These are phyloP conservation scores for Nothophaeocryptopus gaeumannii DNA, from an alignment of 2,329 filamentous ascomycete genomes.

Conservation along the genomic window DNA sequence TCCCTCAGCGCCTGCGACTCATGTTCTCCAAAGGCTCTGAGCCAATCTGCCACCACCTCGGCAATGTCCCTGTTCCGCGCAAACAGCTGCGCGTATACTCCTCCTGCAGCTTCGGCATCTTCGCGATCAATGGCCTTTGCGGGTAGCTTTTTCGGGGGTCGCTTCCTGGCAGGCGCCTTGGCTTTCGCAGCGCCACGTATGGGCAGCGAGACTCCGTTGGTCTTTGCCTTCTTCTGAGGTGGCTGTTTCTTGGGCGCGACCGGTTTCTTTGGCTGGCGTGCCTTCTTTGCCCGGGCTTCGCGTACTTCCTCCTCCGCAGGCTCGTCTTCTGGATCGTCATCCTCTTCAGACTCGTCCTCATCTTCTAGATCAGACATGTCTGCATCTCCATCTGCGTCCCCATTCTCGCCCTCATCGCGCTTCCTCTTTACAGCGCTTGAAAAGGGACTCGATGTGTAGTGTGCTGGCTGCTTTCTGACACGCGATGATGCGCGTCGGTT, in stretches of 20 bases:
- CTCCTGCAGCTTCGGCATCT: constrained; percentile 52
- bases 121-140: constrained; percentile 52
- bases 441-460: constrained; percentile 29
- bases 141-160: constrained; percentile 45
- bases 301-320: constrained; percentile 52
- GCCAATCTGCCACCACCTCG: constrained; percentile 57
- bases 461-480: constrained; percentile 35
- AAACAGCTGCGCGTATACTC: constrained; percentile 62
- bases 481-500: constrained; percentile 62
- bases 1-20: constrained; percentile 56
- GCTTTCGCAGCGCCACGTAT: constrained; percentile 50
- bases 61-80: constrained; percentile 54
- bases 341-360: constrained; percentile 29
- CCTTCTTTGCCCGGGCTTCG: constrained; percentile 30
- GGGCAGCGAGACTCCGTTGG: constrained; percentile 54
- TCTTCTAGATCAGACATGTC: constrained; percentile 34
- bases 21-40: constrained; percentile 55
- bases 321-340: constrained; percentile 38
- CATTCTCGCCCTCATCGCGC: constrained; percentile 35
- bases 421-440: constrained; percentile 49
- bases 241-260: constrained; percentile 34
- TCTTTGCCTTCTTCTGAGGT: constrained; percentile 56
- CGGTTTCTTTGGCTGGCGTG: constrained; percentile 27
- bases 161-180: constrained; percentile 39
- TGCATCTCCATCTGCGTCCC: constrained; percentile 36